Conservation (phyloP, 805 yeast species). For the Cyberlindnera mrakii region DNA sequence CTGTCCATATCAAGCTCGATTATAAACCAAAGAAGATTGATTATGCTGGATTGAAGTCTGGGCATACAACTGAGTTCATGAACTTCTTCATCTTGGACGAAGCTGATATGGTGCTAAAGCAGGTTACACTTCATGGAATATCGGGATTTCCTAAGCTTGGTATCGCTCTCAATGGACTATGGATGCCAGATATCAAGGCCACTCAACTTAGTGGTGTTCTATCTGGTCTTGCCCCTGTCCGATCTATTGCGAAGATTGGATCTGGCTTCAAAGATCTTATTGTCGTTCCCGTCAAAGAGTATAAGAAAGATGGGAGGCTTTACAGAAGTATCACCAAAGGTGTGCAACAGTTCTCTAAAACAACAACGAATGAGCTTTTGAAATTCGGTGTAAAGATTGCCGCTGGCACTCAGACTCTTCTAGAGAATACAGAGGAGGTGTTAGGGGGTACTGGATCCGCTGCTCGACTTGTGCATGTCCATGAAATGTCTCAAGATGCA, state of each 20-base stretch:
- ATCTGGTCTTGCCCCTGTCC: constrained; percentile 78
- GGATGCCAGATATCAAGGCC: constrained; percentile 86
- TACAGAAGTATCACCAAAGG: constrained; percentile 72
- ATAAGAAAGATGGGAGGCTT: constrained; percentile 64
- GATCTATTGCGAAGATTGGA: constrained; percentile 71
- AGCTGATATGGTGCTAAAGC: constrained; percentile 61
- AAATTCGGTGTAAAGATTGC: constrained; percentile 81
- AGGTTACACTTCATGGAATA: constrained; percentile 64
- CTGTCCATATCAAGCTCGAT: constrained; percentile 64
- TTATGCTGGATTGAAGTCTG: constrained; percentile 78
- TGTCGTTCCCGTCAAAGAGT: constrained; percentile 68
- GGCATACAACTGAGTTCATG: constrained; percentile 80
- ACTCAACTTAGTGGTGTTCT: constrained; percentile 77
- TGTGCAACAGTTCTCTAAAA: constrained; percentile 62
- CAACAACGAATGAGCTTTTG: constrained; percentile 74
- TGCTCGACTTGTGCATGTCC: constrained; percentile 29
- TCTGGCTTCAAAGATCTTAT: constrained; percentile 71
- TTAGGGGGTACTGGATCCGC: constrained; percentile 69
- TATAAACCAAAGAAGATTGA: constrained; percentile 90
- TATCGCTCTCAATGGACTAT: constrained; percentile 50
- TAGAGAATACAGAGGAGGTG: constrained; percentile 75
- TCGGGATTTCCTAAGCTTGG: constrained; percentile 65
- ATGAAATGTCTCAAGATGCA: constrained; percentile 8
- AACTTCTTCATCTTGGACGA: constrained; percentile 88
- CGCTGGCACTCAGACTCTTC: constrained; percentile 76